phyloP scores from a whole-genome alignment of 345 rosid species.

The Citrus maxima region DNA sequence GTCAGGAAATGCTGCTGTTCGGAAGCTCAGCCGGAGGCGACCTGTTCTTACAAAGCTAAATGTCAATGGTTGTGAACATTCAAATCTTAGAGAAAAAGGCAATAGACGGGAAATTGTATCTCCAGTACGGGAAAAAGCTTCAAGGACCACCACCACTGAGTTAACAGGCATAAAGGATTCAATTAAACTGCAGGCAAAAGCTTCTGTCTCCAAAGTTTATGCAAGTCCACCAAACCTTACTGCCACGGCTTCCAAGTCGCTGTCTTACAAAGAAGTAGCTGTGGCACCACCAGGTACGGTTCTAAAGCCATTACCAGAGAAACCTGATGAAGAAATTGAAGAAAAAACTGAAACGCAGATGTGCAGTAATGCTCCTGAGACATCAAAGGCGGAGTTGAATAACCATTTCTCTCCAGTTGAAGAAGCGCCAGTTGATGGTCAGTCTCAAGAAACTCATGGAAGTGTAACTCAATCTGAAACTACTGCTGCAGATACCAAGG shows the following conservation, averaged over 20 bases:
- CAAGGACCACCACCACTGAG: conserved; percentile 22
- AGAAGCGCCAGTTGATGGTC: conserved; percentile 19
- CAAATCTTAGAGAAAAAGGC: conserved; percentile 24
- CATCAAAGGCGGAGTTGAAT: conserved; percentile 25
- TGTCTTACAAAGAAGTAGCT: conserved; percentile 68
- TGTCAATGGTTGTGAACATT: conserved; percentile 26
- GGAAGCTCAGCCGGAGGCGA: conserved; percentile 34
- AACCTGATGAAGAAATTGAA: conserved; percentile 29
- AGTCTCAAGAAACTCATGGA: conserved; percentile 26
- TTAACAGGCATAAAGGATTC: conserved; percentile 24
- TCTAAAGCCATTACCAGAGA: conserved; percentile 44
- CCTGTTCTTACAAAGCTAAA: conserved; percentile 39
- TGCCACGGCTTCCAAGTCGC: conserved; percentile 47
- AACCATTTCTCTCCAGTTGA: conserved; percentile 16
- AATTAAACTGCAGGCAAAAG: conserved; percentile 23
- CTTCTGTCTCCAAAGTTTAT: conserved; percentile 29
- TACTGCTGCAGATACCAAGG: conserved; percentile 27
- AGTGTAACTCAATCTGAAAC: conserved; percentile 24
- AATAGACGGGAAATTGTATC: conserved; percentile 26
- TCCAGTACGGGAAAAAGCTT: conserved; percentile 23
- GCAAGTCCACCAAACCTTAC: conserved; percentile 32
- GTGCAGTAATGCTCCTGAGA: conserved; percentile 21
- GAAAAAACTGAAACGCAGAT: conserved; percentile 32
- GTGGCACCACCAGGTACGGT: conserved; percentile 60
- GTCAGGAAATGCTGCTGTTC: conserved; percentile 31